Evolutionary conservation across 1,139 yeast species (phyloP).

Genomic region (Sugiyamaella paludigena): DNA sequence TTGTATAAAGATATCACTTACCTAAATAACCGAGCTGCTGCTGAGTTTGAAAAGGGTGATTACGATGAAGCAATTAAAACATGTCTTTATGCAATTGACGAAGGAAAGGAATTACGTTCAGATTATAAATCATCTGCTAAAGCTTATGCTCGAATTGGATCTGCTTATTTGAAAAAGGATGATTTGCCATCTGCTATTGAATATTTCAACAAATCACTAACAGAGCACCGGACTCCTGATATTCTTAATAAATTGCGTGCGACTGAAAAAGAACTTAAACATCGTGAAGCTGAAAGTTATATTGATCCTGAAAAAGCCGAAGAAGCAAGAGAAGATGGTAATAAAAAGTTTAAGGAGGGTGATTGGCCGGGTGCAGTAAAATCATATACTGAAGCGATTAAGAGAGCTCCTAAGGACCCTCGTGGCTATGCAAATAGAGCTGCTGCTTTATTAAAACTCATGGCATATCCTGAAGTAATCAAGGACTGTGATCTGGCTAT

Average conservation of each 20-base stretch:
- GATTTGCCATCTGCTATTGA: conserved; percentile 73
- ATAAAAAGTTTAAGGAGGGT: conserved; percentile 79
- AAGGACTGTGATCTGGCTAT: conserved; percentile 90
- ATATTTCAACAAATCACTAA: conserved; percentile 82
- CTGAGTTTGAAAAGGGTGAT: conserved; percentile 94
- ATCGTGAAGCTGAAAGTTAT: conserved; percentile 71
- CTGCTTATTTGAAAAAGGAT: conserved; percentile 69
- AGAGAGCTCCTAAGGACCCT: conserved; percentile 94
- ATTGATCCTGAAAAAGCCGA: conserved; percentile 91
- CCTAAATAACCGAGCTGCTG: conserved; percentile 95
- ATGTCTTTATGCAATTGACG: conserved; percentile 77
- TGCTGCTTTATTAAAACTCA: conserved; percentile 88
- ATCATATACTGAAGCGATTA: conserved; percentile 91
- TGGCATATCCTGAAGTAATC: conserved; percentile 97
- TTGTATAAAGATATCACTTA: conserved; percentile 82
- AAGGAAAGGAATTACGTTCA: conserved; percentile 86
- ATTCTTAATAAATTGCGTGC: conserved; percentile 82
- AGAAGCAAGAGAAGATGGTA: conserved; percentile 91
- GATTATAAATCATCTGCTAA: conserved; percentile 92
- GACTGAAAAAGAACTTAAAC: conserved; percentile 82
- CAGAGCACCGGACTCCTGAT: conserved; percentile 97
- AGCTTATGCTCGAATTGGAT: conserved; percentile 90
- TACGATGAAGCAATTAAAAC: conserved; percentile 80
- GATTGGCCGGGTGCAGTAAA: conserved; percentile 98
- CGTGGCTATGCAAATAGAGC: conserved; percentile 98